A percentile compares a stretch with the other conserved stretches of the same genome.
Conservation (phyloP, 768 basidiomycete species). For the Auricularia sp. region DNA sequence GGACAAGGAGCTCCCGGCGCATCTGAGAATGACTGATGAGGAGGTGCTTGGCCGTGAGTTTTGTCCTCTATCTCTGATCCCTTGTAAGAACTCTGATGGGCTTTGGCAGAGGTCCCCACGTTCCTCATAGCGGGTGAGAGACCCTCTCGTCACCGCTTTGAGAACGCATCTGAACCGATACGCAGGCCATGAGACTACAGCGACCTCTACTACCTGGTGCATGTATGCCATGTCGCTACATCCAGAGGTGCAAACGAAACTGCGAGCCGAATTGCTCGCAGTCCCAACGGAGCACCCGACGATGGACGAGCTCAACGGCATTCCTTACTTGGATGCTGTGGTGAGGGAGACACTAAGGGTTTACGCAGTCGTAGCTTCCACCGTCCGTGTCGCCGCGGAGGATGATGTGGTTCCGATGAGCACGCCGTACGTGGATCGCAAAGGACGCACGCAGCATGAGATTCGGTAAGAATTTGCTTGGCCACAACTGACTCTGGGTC, state of each 20-base stretch:
- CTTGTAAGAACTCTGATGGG: neutral
- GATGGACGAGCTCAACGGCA: conserved; percentile 57
- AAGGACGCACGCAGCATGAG: conserved; percentile 31
- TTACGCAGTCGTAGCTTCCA: conserved; percentile 40
- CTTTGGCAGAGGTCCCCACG: conserved; percentile 44
- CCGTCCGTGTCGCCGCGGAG: conserved; percentile 34
- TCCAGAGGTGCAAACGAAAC: conserved; percentile 39
- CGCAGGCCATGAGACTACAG: conserved; percentile 8
- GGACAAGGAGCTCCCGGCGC: conserved; percentile 45
- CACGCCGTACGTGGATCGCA: conserved; percentile 33
- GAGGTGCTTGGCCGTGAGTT: conserved; percentile 49
- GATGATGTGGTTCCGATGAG: conserved; percentile 46
- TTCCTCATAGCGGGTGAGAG: conserved; percentile 43
- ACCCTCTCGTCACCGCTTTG: neutral
- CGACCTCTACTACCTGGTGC: conserved; percentile 45
- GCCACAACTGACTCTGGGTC: too few relatives aligned
- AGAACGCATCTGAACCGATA: too few relatives aligned
- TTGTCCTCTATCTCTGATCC: neutral
- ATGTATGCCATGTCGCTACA: conserved; percentile 44
- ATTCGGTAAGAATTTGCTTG: conserved; percentile 25
- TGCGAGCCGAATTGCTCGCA: conserved; percentile 47
- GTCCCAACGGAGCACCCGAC: conserved; percentile 47
- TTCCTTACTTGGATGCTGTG: conserved; percentile 63
- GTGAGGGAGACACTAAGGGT: conserved; percentile 51
- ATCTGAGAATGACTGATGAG: conserved; percentile 47